Evolutionary conservation across 2,329 filamentous ascomycete species (phyloP), one percentile per base, ranked within the genome.

Genomic region (Zymoseptoria passerinii): DNA sequence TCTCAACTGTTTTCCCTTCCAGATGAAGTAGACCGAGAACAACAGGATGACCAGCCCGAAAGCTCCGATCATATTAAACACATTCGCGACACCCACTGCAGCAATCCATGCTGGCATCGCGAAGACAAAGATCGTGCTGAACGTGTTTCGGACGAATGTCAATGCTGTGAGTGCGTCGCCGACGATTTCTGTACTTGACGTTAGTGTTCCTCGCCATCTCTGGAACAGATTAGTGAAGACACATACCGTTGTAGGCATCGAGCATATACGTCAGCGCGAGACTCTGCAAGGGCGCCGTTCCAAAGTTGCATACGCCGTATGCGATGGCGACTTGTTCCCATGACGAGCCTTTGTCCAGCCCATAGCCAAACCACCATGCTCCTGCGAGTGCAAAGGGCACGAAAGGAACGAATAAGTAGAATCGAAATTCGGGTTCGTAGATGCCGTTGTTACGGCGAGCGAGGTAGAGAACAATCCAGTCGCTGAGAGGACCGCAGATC

Each of bases 71-170:
- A 72, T 71, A 48, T 76, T 71, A 59, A 76, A 75, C 16, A 77
- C 73, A 61, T 76, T 75, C 18, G 71, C 68, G 28, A 76, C 63
- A 6, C 75, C 75, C 23, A 76, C 69, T 1, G 58, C 64, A 18
- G 65, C 64, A 8, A 73, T 71, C 74, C 78, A 80, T 0, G 75
- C 73, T 0, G 72, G 68, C 23, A 79, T 67, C 0, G 73, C 74
- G 60, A 80, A 80, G n/a, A 80, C 72, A 50, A 80, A 74, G 16
- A 73, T 69, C 1, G 75, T 77, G 18, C 71, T 70, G 50, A 80
- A 71, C 1, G 70, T 56, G 54, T 80, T 80, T 0, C 78, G 74
- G 9, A 76, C 65, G 56, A 80, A 75, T 0, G 76, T 75, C 1
- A 81, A 68, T 0, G 68, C 74, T 3, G 79, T 76, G 5, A 81